Evolutionary conservation across 495 filamentous ascomycete species (phyloP), one percentile per base, ranked within the genome.

Genomic region (Talaromyces borbonicus): DNA sequence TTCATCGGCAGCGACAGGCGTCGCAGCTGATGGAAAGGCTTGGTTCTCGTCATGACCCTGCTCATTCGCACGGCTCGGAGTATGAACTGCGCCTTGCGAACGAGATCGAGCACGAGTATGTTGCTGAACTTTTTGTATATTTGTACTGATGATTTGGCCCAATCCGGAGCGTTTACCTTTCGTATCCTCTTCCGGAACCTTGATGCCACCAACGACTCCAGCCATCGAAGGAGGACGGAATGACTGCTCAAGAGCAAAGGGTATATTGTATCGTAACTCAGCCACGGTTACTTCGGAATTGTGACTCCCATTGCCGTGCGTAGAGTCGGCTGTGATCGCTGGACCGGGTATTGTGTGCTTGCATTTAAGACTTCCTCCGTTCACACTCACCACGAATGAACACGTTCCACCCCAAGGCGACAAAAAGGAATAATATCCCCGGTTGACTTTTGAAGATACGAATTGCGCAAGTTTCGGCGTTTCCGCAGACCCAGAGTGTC

Each of bases 401-500:
- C 89, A 95, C 20, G 69, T 73, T 14, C 87, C 85, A 44, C 85
- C 74, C 89, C 89, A 95, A 0, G 88, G 89, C n/a, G 81, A 87
- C 30, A 71, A 56, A 59, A 95, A 93, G 9, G 77, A 60, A 47
- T 71, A 71, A 50, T 72, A 72, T 42, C 68, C 68, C 46, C 67
- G 67, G 47, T 67, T 72, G 39, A 69, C 52, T 44, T 65, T 67
- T 14, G 60, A 59, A n/a, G 45, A 49, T 7, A 47, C 40, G 12
- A 18, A 29, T 5, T 61, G 48, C 30, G 20, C 37, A 42, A 25
- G 42, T 52, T 22, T 36, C 33, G 24, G 48, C 43, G 32, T 57
- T 47, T 43, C 57, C 55, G 4, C 65, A 64, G 35, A 69, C 60
- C 33, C 63, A 59, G 22, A 68, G 52, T 39, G 64, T 59, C 66